Conservation (phyloP, 805 yeast genomes). For the Candida dajiaensis region DNA sequence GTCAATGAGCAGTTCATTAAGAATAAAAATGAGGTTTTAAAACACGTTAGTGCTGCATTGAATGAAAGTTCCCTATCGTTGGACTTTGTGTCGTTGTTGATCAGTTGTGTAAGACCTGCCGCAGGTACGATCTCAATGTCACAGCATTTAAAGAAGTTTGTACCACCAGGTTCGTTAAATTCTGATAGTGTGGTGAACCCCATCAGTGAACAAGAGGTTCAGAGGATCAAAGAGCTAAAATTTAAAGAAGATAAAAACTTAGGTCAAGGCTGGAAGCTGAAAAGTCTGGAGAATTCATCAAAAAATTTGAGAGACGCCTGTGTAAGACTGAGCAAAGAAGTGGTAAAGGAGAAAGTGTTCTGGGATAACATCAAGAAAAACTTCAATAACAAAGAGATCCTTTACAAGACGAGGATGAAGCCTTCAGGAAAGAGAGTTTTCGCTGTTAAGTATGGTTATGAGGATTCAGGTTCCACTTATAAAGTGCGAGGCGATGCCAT, state of each 20-base stretch:
- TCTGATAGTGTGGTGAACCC: conserved; percentile 29
- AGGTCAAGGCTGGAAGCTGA: conserved; percentile 75
- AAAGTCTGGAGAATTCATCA: conserved; percentile 55
- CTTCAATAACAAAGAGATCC: conserved; percentile 43
- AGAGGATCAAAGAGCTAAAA: conserved; percentile 10
- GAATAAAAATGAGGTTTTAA: conserved; percentile 47
- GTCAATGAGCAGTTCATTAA: conserved; percentile 37
- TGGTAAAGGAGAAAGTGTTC: conserved; percentile 55
- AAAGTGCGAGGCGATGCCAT: conserved; percentile 65
- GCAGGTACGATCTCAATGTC: conserved; percentile 87
- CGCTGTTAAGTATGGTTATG: conserved; percentile 86
- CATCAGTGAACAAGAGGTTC: conserved; percentile 14
- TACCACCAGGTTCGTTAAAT: conserved; percentile 70
- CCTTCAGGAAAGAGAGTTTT: conserved; percentile 45
- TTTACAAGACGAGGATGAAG: conserved; percentile 62
- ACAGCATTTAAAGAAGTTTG: conserved; percentile 67
- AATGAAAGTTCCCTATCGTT: conserved; percentile 86
- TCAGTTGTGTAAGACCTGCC: conserved; percentile 78
- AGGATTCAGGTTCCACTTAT: conserved; percentile 81
- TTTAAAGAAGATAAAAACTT: conserved; percentile 21
- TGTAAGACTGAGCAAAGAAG: conserved; percentile 44
- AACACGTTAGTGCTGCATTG: conserved; percentile 56
- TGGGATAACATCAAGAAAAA: conserved; percentile 45
- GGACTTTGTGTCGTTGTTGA: conserved; percentile 79
- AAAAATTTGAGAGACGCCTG: conserved; percentile 46